Evolutionary conservation across 2,329 filamentous ascomycete species (phyloP), one percentile per base, ranked within the genome.

Genomic region (Calonectria pseudoturangicola): DNA sequence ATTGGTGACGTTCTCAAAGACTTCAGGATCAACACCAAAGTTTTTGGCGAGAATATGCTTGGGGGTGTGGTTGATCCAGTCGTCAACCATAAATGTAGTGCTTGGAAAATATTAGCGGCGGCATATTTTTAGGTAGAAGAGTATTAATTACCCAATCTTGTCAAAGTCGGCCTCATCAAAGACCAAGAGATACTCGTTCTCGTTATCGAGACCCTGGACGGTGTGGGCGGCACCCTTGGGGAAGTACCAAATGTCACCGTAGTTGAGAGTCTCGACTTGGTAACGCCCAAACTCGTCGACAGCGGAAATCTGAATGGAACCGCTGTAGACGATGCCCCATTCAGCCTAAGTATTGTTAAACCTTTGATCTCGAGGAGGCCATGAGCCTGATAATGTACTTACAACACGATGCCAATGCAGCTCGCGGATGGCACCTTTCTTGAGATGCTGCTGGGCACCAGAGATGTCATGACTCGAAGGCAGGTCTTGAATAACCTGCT

Each of bases 71-170:
- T 88, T 84, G 43, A 94, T 86, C 92, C 92, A 94, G 83, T 94
- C 92, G 74, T 92, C 92, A 28, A 94, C 87, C 84, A 91, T 93
- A 86, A 94, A 94, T 0, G 92, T 93, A 0, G 91, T 93, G n/a
- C 90, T 90, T 28, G 9, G 8, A 1, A n/a, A 3, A 6, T 18
- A 28, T 75, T 27, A 75, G 51, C 43, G 43, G 51, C 1, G 3
- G 2, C 4, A 9, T 9, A 6, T 28, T 18, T 30, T 9, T 13
- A 25, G 2, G 16, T 36, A 7, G 10, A 4, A 18, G 0, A 10
- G 0, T 5, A 16, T 6, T 7, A 77, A 85, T 72, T 80, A 91
- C 87, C 90, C 91, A 36, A 88, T 84, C 65, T 88, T 88, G 79
- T 93, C 91, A 79, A 93, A 94, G 77, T 93, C 87, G 3, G 90